Evolutionary conservation across 2,329 filamentous ascomycete species (phyloP).

Genomic region (Trichophaea hybrida): DNA sequence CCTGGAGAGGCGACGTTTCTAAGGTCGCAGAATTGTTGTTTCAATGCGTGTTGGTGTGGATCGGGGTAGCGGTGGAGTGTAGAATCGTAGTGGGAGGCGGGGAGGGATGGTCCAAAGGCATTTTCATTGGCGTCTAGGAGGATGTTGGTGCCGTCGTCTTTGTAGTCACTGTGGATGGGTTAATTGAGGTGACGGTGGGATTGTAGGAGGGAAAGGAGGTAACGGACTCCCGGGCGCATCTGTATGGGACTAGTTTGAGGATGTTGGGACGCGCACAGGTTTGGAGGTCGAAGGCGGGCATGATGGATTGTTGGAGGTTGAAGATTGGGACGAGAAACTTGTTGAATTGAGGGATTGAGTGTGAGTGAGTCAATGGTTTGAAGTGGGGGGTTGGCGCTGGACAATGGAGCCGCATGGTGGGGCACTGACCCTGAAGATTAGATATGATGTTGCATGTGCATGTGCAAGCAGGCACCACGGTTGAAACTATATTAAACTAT

Average conservation of each 20-base stretch:
- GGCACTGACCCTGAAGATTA: neutral
- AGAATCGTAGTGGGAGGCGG: slow-evolving; percentile 54
- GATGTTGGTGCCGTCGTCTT: slow-evolving; percentile 91
- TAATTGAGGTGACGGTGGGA: neutral
- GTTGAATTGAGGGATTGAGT: slow-evolving; percentile 5
- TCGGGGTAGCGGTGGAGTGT: slow-evolving; percentile 91
- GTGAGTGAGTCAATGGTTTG: neutral
- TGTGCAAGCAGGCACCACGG: too few species aligned
- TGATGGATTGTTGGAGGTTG: neutral
- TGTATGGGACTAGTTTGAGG: slow-evolving; percentile 59
- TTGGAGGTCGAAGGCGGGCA: slow-evolving; percentile 54
- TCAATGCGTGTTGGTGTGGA: slow-evolving; percentile 78
- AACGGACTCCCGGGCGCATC: slow-evolving; percentile 65
- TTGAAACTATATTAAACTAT: too few species aligned
- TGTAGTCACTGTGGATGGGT: slow-evolving; percentile 63
- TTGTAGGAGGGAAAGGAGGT: neutral
- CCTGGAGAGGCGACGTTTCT: slow-evolving; percentile 44
- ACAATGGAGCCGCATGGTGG: neutral
- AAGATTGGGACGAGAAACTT: neutral
- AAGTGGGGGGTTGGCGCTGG: neutral
- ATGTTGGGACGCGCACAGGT: slow-evolving; percentile 67
- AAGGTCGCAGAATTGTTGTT: slow-evolving; percentile 70
- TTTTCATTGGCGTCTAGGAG: slow-evolving; percentile 98
- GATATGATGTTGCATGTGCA: too few species aligned
- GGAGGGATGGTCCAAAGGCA: slow-evolving; percentile 66